Evolutionary conservation across 352 stramenopile species (phyloP), one percentile per base, ranked within the genome.

Genomic region (Peronospora destructor): DNA sequence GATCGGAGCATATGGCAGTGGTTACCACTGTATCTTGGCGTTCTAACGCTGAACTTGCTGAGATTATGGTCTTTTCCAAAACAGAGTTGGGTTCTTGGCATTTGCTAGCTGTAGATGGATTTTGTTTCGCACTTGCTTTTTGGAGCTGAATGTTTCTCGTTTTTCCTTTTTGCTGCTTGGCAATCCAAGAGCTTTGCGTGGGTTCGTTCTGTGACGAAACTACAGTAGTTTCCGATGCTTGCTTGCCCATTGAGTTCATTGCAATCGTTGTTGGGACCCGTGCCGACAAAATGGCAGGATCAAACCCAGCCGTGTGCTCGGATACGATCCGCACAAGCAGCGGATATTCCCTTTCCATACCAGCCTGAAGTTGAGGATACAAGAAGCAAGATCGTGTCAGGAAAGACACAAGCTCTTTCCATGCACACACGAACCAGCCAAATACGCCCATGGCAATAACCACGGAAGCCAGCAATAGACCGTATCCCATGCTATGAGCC

Each of bases 391-490:
- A 85, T 8, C 78, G 78, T 13, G 77, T 87, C 26, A 91, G 61
- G 61, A 91, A 91, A 0, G 75, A 72, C 43, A 89, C 81, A 17
- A 91, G 74, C 48, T 91, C 71, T 7, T 62, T 72, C 80, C 80
- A 91, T 6, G 77, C 80, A 32, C 62, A 83, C 2, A 91, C 62
- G 29, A 91, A 91, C 62, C 78, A 84, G 19, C 76, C 73, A 39
- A 91, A 88, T 4, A 91, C 81, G 13, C 81, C 81, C 63, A 91
- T 81, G 2, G 77, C 73, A n/a, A 91, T 60, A 6, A 91, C 65
- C 8, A 88, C 76, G 3, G 72, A 88, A 26, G 76, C 81, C 17
- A 87, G 37, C 4, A 91, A 50, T 10, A 91, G 53, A 17, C 76
- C 71, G 41, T 91, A 91, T 6, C 80, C 77, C 30, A 91, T 61